These are phyloP conservation scores for Trichosporon coremiiforme DNA, from an alignment of 1,284 basidiomycete species.

Conservation along the genomic window DNA sequence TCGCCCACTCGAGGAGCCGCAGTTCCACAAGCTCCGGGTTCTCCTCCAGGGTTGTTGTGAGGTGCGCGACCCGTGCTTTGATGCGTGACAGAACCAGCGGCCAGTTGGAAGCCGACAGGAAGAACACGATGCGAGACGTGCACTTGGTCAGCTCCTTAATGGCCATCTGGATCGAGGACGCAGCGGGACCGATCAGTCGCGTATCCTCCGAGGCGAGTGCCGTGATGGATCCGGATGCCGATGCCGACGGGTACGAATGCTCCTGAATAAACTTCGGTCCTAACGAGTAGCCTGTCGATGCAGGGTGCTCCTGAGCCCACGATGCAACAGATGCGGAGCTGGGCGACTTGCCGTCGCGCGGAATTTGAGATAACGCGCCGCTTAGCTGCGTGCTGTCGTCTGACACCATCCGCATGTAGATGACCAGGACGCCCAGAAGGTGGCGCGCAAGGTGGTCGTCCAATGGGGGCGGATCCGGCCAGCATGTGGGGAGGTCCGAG, in stretches of 20 bases:
- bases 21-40: slow-evolving; percentile 61
- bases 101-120: slow-evolving; percentile 91
- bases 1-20: slow-evolving; percentile 57
- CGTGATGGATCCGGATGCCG: slow-evolving; percentile 13
- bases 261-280: slow-evolving; percentile 40
- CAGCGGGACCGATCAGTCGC: slow-evolving; percentile 24
- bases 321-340: slow-evolving; percentile 34
- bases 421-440: slow-evolving; percentile 75
- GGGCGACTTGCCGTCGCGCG: slow-evolving; percentile 35
- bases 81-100: slow-evolving; percentile 72
- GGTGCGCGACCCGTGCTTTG: slow-evolving; percentile 65
- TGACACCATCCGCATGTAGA: slow-evolving; percentile 75
- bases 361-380: slow-evolving; percentile 21
- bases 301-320: slow-evolving; percentile 28
- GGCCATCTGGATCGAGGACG: slow-evolving; percentile 36
- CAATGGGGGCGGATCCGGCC: slow-evolving; percentile 72
- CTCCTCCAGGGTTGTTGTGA: slow-evolving; percentile 57
- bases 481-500: slow-evolving; percentile 53
- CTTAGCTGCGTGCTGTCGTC: slow-evolving; percentile 31
- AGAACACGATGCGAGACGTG: slow-evolving; percentile 75
- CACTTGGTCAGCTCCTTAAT: slow-evolving; percentile 54
- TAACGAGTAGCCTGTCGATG: slow-evolving; percentile 31
- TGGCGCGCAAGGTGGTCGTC: slow-evolving; percentile 86
- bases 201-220: slow-evolving; percentile 23
- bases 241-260: slow-evolving; percentile 41